Evolutionary conservation across 306 rosid genomes (phyloP).

Genomic region (Malus fusca): DNA sequence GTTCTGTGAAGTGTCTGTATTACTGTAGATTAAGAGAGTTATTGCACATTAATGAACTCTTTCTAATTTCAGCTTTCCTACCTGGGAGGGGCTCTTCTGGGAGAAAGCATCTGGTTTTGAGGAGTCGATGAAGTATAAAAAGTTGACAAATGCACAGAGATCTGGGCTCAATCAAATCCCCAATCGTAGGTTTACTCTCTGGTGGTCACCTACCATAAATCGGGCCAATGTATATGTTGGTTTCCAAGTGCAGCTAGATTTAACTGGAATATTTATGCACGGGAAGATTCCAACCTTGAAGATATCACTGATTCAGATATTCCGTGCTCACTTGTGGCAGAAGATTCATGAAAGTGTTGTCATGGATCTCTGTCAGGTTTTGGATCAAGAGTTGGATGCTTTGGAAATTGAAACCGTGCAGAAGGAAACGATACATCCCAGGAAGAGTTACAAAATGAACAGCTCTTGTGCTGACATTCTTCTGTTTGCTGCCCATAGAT

Average conservation of each 20-base stretch:
- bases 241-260: slow-evolving; percentile 97
- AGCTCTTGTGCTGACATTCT: slow-evolving; percentile 97
- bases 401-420: slow-evolving; percentile 98
- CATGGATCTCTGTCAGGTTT: slow-evolving; percentile 99
- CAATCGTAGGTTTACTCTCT: slow-evolving; percentile 97
- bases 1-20: not conserved
- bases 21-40: not conserved
- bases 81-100: slow-evolving; percentile 99
- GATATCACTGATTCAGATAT: slow-evolving; percentile 92
- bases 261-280: slow-evolving; percentile 98
- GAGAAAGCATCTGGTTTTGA: slow-evolving; percentile 99
- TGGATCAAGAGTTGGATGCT: slow-evolving; percentile 98
- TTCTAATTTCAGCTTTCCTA: slow-evolving; percentile 59
- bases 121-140: slow-evolving; percentile 98
- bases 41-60: slow-evolving; percentile 6
- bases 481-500: slow-evolving; percentile 97
- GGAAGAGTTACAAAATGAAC: slow-evolving; percentile 99
- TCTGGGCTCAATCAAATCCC: slow-evolving; percentile 99
- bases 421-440: slow-evolving; percentile 97
- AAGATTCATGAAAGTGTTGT: slow-evolving; percentile 99
- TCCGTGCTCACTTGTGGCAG: slow-evolving; percentile 99
- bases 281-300: slow-evolving; percentile 98
- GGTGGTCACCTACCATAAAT: slow-evolving; percentile 99
- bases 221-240: slow-evolving; percentile 99
- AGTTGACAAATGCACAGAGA: slow-evolving; percentile 98